Evolutionary conservation across 768 basidiomycete genomes (phyloP).

Genomic region (Leucocoprinus birnbaumii): DNA sequence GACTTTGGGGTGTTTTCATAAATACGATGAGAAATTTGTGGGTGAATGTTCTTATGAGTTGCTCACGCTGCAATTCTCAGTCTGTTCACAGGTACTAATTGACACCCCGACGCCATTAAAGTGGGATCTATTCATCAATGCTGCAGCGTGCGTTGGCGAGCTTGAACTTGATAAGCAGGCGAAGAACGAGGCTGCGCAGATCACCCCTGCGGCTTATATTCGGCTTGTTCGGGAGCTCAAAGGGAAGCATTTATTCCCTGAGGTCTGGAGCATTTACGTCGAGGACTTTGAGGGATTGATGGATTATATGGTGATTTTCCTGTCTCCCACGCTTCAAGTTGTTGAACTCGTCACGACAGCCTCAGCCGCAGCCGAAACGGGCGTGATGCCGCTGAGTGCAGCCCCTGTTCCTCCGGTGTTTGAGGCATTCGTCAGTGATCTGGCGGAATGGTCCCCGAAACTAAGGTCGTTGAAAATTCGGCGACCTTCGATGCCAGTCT

Average conservation of each 20-base stretch:
- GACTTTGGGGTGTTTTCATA: background rate
- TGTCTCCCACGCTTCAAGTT: background rate
- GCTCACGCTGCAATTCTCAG: background rate
- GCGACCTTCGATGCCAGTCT: background rate
- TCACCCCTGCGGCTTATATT: background rate
- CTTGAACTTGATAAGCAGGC: background rate
- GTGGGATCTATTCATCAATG: background rate
- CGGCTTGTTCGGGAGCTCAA: background rate
- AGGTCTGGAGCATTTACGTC: background rate
- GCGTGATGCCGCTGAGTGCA: no score
- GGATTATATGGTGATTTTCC: background rate
- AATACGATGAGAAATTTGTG: background rate
- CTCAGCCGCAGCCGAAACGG: no score
- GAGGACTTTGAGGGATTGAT: background rate
- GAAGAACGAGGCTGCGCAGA: background rate
- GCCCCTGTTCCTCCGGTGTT: background rate
- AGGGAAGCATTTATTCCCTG: background rate
- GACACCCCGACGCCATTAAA: background rate
- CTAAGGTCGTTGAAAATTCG: background rate
- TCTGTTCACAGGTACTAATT: no score
- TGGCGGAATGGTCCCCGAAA: background rate
- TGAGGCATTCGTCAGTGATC: background rate
- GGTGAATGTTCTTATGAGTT: background rate
- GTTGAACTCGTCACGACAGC: background rate
- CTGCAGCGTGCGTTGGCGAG: background rate